A percentile compares a stretch with the other conserved stretches of the same genome.
Conservation (phyloP, 306 rosid species). For the Cucumis hystrix region DNA sequence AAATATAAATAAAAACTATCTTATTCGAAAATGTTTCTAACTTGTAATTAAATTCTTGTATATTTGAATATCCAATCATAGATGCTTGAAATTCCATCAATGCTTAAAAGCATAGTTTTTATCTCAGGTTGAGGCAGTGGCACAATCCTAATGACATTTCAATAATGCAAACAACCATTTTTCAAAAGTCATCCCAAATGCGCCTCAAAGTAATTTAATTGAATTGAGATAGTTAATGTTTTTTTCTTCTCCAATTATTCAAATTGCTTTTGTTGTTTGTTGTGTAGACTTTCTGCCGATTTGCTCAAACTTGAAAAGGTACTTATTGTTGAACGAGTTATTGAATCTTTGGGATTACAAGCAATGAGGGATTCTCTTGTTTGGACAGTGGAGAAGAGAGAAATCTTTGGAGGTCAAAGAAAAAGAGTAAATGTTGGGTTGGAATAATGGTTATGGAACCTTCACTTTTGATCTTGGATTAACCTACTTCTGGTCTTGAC, state of each 20-base stretch:
- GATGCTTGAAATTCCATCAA: too few relatives aligned
- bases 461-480: conserved; percentile 89
- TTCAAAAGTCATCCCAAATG: not conserved
- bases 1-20: too few relatives aligned
- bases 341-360: conserved; percentile 83
- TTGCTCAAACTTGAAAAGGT: conserved; percentile 81
- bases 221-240: not conserved
- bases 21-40: too few relatives aligned
- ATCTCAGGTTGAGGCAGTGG: too few relatives aligned
- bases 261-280: not conserved
- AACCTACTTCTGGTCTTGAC: conserved; percentile 97
- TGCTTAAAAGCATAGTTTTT: too few relatives aligned
- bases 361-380: conserved; percentile 82
- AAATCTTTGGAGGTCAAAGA: conserved; percentile 97
- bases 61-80: too few relatives aligned
- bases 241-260: not conserved
- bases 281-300: conserved; percentile 69
- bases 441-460: conserved; percentile 99
- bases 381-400: conserved; percentile 86
- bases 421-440: conserved; percentile 94
- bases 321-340: conserved; percentile 91
- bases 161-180: too few relatives aligned
- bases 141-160: too few relatives aligned
- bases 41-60: too few relatives aligned
- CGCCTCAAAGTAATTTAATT: not conserved